A percentile compares a stretch with the other conserved stretches of the same genome.
Conservation (phyloP, 805 yeast genomes). For the Candida sphagnicola region DNA sequence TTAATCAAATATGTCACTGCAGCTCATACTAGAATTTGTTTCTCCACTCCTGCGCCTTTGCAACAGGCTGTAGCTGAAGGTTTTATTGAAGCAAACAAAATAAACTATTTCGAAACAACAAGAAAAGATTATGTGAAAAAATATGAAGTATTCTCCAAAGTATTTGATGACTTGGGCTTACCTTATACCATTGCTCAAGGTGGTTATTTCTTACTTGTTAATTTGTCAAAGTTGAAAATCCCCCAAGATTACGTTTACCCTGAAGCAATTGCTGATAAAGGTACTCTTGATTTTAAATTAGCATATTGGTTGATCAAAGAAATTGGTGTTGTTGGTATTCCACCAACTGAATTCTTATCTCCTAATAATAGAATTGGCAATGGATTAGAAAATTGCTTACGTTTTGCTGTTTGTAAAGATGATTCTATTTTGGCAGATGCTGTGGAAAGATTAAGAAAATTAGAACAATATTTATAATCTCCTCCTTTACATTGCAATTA, state of each 20-base stretch:
- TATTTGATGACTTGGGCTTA: constrained; percentile 81
- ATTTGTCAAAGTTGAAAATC: constrained; percentile 74
- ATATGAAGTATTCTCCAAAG: constrained; percentile 65
- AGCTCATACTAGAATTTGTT: constrained; percentile 94
- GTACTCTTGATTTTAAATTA: constrained; percentile 78
- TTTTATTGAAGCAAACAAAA: constrained; percentile 54
- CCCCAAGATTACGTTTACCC: constrained; percentile 76
- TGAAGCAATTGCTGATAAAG: constrained; percentile 54
- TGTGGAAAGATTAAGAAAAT: constrained; percentile 63
- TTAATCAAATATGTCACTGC: constrained; percentile 74
- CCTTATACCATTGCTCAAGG: constrained; percentile 93
- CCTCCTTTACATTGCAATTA: too few relatives aligned
- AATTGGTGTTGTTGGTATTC: constrained; percentile 92
- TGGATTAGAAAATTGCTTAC: constrained; percentile 76
- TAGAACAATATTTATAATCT: constrained; percentile 71
- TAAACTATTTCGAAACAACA: constrained; percentile 67
- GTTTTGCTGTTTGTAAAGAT: constrained; percentile 96
- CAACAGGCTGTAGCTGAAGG: constrained; percentile 91
- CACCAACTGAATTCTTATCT: constrained; percentile 92
- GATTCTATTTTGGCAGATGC: constrained; percentile 79
- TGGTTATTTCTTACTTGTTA: constrained; percentile 87
- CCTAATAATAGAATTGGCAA: constrained; percentile 56
- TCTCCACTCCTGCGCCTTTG: constrained; percentile 83
- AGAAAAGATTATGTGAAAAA: constrained; percentile 66
- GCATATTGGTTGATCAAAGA: constrained; percentile 93